Percentiles rank a stretch among this genome's conserved stretches.
These are phyloP conservation scores for Hysterangium stoloniferum DNA, from an alignment of 768 basidiomycete species.

Conservation along the genomic window DNA sequence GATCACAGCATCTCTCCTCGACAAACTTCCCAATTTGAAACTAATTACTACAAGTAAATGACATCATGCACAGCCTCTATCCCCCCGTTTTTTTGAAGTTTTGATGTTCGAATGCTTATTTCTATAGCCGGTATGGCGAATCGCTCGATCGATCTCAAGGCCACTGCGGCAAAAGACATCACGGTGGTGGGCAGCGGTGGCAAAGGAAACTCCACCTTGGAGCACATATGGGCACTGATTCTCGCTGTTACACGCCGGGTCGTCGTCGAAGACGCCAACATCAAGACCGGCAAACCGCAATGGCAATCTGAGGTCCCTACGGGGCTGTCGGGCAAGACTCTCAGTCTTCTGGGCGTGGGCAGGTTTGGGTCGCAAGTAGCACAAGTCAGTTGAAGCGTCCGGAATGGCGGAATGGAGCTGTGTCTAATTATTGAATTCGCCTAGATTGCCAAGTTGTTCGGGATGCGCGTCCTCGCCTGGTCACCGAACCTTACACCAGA, in stretches of 20 bases:
- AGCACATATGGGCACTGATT: conserved; percentile 58
- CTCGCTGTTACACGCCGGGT: conserved; percentile 47
- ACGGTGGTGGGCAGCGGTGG: conserved; percentile 42
- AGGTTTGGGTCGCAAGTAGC: conserved; percentile 47
- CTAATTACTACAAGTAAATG: conserved; percentile 52
- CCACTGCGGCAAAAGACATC: conserved; percentile 42
- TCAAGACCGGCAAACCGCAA: conserved; percentile 35
- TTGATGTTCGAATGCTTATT: background rate
- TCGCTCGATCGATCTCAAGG: conserved; percentile 17
- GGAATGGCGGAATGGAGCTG: background rate
- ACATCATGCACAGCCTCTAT: conserved; percentile 15
- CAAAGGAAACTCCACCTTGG: conserved; percentile 43
- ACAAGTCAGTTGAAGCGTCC: conserved; percentile 25
- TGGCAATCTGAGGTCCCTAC: conserved; percentile 51
- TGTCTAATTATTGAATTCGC: background rate
- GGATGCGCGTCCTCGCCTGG: conserved; percentile 57
- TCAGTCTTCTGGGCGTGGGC: conserved; percentile 59
- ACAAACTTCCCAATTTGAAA: conserved; percentile 50
- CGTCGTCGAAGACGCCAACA: conserved; percentile 39
- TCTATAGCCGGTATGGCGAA: conserved; percentile 12
- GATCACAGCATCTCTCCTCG: conserved; percentile 41
- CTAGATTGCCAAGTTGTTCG: conserved; percentile 52
- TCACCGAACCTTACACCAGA: conserved; percentile 55
- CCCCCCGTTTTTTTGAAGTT: background rate
- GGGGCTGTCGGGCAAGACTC: conserved; percentile 44